Percentiles rank a stretch among this genome's conserved stretches.
These are phyloP conservation scores for Pterocarpus macrocarpus DNA, from an alignment of 306 rosid species.

Conservation along the genomic window DNA sequence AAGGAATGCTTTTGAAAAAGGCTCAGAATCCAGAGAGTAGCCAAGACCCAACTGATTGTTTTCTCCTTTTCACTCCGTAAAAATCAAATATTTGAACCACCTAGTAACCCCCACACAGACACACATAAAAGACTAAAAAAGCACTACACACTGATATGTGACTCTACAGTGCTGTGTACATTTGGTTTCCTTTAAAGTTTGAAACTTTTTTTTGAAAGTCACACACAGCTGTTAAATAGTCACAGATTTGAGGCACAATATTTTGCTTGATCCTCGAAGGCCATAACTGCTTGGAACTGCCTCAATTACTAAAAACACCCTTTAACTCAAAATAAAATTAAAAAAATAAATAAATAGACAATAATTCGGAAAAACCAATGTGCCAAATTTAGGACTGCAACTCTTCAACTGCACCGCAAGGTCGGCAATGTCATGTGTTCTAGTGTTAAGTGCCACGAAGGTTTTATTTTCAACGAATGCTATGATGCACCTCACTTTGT, in stretches of 20 bases:
- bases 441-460: slow-evolving; percentile 46
- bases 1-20: slow-evolving; percentile 34
- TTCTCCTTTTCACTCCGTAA: not conserved
- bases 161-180: slow-evolving; percentile 18
- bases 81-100: slow-evolving; percentile 13
- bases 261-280: slow-evolving; percentile 59
- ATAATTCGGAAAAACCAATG: slow-evolving; percentile 59
- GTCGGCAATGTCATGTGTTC: slow-evolving; percentile 50
- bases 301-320: slow-evolving; percentile 52
- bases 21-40: slow-evolving; percentile 28
- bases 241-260: slow-evolving; percentile 51
- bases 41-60: not conserved
- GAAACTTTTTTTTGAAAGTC: slow-evolving; percentile 29
- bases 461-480: slow-evolving; percentile 4
- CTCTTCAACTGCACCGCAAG: slow-evolving; percentile 41
- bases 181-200: slow-evolving; percentile 31
- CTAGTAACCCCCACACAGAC: slow-evolving; percentile 4
- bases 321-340: not conserved
- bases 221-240: slow-evolving; percentile 43
- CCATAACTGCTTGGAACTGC: slow-evolving; percentile 54
- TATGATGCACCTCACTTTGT: too few species aligned
- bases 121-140: not conserved
- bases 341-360: not conserved
- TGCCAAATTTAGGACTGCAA: slow-evolving; percentile 43
- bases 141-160: not conserved